phyloP scores from a whole-genome alignment of 805 yeast species.

The Kurtzmaniella cleridarum region DNA sequence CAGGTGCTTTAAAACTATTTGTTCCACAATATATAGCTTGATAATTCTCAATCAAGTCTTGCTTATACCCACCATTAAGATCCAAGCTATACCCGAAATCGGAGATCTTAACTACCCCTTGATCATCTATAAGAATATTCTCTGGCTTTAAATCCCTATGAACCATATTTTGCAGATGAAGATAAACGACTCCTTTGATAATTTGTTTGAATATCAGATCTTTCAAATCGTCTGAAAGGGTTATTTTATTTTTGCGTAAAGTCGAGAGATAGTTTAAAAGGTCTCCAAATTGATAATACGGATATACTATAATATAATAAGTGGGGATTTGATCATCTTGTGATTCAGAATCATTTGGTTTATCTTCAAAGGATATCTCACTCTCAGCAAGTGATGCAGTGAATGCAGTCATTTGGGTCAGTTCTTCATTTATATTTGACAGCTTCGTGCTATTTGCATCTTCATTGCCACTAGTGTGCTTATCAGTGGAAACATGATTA shows the following conservation, averaged over 20 bases:
- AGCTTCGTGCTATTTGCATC: too few species aligned
- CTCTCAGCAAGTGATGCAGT: not conserved
- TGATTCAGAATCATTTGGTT: not conserved
- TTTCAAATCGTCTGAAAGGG: conserved; percentile 27
- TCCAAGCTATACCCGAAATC: conserved; percentile 51
- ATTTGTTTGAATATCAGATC: conserved; percentile 44
- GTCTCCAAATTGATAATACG: conserved; percentile 45
- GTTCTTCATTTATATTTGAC: too few species aligned
- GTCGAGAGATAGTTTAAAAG: conserved; percentile 37
- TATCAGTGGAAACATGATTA: too few species aligned
- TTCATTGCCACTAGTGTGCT: too few species aligned
- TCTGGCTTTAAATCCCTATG: conserved; percentile 56
- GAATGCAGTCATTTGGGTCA: not conserved
- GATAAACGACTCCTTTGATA: conserved; percentile 38
- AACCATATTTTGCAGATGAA: conserved; percentile 39
- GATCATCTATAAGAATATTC: conserved; percentile 41
- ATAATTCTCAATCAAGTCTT: conserved; percentile 9
- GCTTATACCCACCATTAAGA: conserved; percentile 15
- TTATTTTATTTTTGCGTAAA: conserved; percentile 30
- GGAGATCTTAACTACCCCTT: conserved; percentile 40
- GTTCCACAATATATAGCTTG: conserved; percentile 41
- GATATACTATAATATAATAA: conserved; percentile 24
- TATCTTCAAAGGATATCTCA: not conserved
- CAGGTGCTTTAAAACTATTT: conserved; percentile 51
- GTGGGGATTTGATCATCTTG: not conserved